Conservation (phyloP, 2,329 filamentous ascomycete genomes). For the Akanthomyces dipterigenus region DNA sequence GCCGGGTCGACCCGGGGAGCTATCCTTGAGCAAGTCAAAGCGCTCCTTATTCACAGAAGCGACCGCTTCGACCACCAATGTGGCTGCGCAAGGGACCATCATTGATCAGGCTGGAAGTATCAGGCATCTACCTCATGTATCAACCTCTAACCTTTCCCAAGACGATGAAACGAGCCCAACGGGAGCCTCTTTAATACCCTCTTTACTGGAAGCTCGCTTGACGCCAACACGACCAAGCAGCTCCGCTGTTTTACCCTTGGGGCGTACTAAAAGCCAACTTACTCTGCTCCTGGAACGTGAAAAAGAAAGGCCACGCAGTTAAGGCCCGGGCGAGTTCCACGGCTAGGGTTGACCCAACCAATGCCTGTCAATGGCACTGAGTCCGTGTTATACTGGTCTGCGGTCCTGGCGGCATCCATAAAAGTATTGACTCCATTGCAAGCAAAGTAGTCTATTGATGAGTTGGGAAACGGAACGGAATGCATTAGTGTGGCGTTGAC, state of each 20-base stretch:
- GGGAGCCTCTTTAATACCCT: constrained; percentile 15
- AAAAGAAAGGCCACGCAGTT: constrained; percentile 29
- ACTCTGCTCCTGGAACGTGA: constrained; percentile 51
- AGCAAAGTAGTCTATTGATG: neutral
- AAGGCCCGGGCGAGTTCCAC: neutral
- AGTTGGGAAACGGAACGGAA: neutral
- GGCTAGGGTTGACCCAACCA: neutral
- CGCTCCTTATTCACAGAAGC: constrained; percentile 28
- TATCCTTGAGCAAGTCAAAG: constrained; percentile 14
- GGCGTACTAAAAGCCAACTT: constrained; percentile 55
- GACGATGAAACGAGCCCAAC: constrained; percentile 7
- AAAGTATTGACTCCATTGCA: neutral
- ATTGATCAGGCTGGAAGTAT: constrained; percentile 31
- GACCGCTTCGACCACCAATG: constrained; percentile 34
- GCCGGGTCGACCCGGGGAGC: constrained; percentile 15
- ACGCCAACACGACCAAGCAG: constrained; percentile 44
- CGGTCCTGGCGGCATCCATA: neutral
- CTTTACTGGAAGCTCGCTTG: constrained; percentile 32
- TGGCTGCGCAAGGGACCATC: constrained; percentile 37
- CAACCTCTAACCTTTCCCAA: neutral
- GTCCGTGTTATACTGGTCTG: neutral
- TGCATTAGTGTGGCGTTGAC: neutral
- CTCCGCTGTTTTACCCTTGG: constrained; percentile 40
- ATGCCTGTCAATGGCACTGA: no score
- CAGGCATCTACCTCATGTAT: neutral